phyloP scores from a whole-genome alignment of 1,284 basidiomycete genomes.

The Mycena citricolor region DNA sequence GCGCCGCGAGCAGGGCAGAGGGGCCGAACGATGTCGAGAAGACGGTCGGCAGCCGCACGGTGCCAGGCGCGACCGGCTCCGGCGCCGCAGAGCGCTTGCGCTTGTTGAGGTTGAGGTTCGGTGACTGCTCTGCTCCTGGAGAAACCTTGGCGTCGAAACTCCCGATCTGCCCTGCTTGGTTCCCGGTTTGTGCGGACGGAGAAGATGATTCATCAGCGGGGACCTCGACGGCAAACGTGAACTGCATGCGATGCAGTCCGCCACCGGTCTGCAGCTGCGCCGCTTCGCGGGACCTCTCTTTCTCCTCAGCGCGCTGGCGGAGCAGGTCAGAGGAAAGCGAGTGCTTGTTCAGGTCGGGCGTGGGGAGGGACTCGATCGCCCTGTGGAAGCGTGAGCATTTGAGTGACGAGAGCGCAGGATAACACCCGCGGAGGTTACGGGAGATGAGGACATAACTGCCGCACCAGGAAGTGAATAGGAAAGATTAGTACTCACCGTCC shows the following conservation, averaged over 20 bases:
- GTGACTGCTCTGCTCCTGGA: too few relatives aligned
- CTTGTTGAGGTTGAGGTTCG: too few relatives aligned
- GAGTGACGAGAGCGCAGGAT: too few relatives aligned
- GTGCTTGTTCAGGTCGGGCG: slow-evolving; percentile 73
- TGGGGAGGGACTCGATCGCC: slow-evolving; percentile 77
- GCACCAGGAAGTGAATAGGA: slow-evolving; percentile 16
- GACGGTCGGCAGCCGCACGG: slow-evolving; percentile 63
- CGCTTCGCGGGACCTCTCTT: slow-evolving; percentile 76
- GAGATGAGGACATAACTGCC: too few relatives aligned
- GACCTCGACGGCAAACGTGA: slow-evolving; percentile 77
- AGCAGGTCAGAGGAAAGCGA: slow-evolving; percentile 74
- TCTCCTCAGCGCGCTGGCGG: slow-evolving; percentile 73
- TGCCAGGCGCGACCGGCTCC: background rate
- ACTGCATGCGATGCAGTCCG: slow-evolving; percentile 80
- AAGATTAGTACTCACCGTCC: slow-evolving; percentile 63
- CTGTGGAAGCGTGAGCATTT: slow-evolving; percentile 34
- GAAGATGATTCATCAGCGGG: too few relatives aligned
- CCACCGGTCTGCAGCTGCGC: slow-evolving; percentile 59
- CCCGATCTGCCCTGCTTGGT: too few relatives aligned
- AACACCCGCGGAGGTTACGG: too few relatives aligned
- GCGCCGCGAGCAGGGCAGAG: slow-evolving; percentile 55
- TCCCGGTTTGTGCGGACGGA: too few relatives aligned
- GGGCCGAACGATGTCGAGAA: slow-evolving; percentile 75
- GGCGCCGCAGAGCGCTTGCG: slow-evolving; percentile 1
- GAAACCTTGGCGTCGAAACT: too few relatives aligned